Percentiles rank a stretch among this genome's conserved stretches.
These are phyloP conservation scores for Schwanniomyces sp. DNA, from an alignment of 805 yeast genomes.

Conservation along the genomic window DNA sequence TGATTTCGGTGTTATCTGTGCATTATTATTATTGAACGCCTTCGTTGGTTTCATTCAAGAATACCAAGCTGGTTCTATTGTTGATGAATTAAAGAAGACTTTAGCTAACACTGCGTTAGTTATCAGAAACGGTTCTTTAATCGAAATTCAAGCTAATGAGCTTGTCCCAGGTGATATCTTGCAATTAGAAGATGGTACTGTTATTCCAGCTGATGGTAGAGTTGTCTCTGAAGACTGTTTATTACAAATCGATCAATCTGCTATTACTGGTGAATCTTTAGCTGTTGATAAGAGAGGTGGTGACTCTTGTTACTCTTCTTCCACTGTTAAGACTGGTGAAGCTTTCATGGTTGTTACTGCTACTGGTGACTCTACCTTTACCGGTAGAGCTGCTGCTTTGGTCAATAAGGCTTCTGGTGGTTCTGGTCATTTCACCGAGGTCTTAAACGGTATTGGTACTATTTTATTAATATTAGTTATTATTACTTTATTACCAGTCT, in stretches of 20 bases:
- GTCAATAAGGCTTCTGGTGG: slow-evolving; percentile 94
- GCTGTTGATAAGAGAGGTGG: slow-evolving; percentile 92
- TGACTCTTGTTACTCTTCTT: slow-evolving; percentile 86
- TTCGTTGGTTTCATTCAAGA: slow-evolving; percentile 95
- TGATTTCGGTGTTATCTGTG: slow-evolving; percentile 97
- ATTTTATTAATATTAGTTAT: slow-evolving; percentile 85
- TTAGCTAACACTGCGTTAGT: slow-evolving; percentile 87
- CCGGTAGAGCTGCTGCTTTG: slow-evolving; percentile 96
- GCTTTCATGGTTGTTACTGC: slow-evolving; percentile 92
- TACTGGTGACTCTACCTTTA: slow-evolving; percentile 93
- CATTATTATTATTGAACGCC: slow-evolving; percentile 82
- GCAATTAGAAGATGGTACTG: slow-evolving; percentile 90
- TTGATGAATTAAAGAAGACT: slow-evolving; percentile 93
- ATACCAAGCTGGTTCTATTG: slow-evolving; percentile 97
- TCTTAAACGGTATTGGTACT: slow-evolving; percentile 96
- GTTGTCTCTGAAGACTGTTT: slow-evolving; percentile 80
- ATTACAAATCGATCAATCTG: slow-evolving; percentile 94
- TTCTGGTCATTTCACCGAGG: slow-evolving; percentile 95
- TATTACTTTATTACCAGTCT: slow-evolving; percentile 81
- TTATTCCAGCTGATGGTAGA: slow-evolving; percentile 92
- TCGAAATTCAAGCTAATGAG: slow-evolving; percentile 78
- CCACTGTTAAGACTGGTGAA: slow-evolving; percentile 95
- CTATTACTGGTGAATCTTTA: slow-evolving; percentile 95
- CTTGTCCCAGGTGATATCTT: slow-evolving; percentile 95
- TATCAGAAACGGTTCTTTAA: slow-evolving; percentile 75